Evolutionary conservation across 306 rosid genomes (phyloP).

Genomic region (Medicago lupulina): DNA sequence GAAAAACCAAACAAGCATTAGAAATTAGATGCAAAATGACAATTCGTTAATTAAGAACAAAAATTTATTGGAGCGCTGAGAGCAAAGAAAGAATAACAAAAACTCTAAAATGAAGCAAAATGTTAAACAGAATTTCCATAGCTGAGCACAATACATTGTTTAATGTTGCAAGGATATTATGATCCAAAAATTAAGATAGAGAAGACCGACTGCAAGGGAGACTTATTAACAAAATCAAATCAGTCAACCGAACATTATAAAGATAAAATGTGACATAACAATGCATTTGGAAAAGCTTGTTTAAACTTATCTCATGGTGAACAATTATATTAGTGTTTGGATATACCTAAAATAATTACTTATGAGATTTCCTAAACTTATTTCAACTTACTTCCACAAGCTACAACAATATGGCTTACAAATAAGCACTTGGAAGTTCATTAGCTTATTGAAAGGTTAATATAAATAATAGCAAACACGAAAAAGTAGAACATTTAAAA

Average conservation of each 20-base stretch:
- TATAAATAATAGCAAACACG: background rate
- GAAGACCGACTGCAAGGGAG: background rate
- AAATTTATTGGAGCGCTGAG: background rate
- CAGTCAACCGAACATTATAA: background rate
- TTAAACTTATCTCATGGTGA: background rate
- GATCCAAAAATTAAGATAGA: background rate
- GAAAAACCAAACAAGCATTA: conserved; percentile 37
- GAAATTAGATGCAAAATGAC: background rate
- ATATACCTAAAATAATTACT: background rate
- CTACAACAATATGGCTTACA: background rate
- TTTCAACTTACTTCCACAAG: background rate
- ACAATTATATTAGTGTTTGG: background rate
- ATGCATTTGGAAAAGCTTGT: too few relatives aligned
- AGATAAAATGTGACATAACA: too few relatives aligned
- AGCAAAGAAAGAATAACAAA: background rate
- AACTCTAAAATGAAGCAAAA: background rate
- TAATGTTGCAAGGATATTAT: background rate
- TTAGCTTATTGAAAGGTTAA: background rate
- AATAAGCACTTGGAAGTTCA: background rate
- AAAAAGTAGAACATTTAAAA: background rate
- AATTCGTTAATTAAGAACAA: background rate
- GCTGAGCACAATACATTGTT: background rate
- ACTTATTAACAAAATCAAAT: background rate
- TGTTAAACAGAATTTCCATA: background rate
- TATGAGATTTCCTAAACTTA: background rate